Evolutionary conservation across 2,329 filamentous ascomycete species (phyloP), one percentile per base, ranked within the genome.

Genomic region (Colletotrichum ledebouriae): DNA sequence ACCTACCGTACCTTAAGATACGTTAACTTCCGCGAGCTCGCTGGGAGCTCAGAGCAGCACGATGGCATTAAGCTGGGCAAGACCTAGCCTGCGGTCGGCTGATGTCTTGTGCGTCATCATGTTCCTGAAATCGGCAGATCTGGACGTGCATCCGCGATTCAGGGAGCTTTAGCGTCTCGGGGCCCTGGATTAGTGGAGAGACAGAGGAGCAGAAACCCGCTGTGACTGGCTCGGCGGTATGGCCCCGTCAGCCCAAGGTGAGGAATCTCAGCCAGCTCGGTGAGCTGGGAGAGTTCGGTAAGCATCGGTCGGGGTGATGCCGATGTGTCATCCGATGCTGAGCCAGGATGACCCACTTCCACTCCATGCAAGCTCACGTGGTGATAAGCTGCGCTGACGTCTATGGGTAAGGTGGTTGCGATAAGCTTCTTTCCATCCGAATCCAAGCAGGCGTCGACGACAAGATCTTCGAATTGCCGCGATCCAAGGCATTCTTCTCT

Each of bases 71-170:
- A 34, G 61, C 61, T 60, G 49, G 61, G 52, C 47, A 66, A 55
- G 25, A 59, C 41, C 33, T 33, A 25, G 25, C 3, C 25, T 57
- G 58, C 55, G 69, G 69, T 70, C 66, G 69, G 49, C 66, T 66
- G 69, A 70, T 70, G 69, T 69, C 69, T 69, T 69, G 50, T 59
- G 61, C 69, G 66, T 70, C 69, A 70, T 62, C 55, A 62, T 49
- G 69, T 69, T 70, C 46, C 65, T 61, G 56, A 50, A 65, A 70
- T 70, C 69, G 69, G 61, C n/a, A 63, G 57, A 69, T 67, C 62
- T 65, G 66, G 41, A 66, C 56, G 49, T 56, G 56, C 66, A 69
- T 66, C 55, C 44, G 58, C 41, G 58, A 37, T 42, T 41, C 37
- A 42, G 41, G 17, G 60, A 34, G 52, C 46, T 63, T 47, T 69